These are phyloP conservation scores for Rhypophila decipiens DNA, from an alignment of 495 filamentous ascomycete species.

Conservation along the genomic window DNA sequence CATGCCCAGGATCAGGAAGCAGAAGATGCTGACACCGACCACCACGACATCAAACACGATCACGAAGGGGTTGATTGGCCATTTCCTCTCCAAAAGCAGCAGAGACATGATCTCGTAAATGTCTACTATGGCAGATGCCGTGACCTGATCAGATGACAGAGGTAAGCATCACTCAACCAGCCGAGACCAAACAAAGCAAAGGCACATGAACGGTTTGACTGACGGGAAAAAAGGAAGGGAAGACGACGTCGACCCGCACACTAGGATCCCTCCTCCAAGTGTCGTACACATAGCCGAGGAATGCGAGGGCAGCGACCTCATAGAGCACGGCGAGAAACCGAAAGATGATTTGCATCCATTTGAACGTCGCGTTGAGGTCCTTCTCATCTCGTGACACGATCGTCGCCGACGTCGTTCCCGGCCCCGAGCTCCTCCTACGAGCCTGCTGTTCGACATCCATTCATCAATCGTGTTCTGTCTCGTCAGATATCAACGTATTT, in stretches of 20 bases:
- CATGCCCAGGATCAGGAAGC: constrained; percentile 17
- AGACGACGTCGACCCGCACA: constrained; percentile 17
- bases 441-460: background rate
- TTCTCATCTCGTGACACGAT: background rate
- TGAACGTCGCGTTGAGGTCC: constrained; percentile 4
- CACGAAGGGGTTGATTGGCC: constrained; percentile 17
- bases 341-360: constrained; percentile 7
- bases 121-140: constrained; percentile 7
- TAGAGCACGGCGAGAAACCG: constrained; percentile 10
- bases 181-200: background rate
- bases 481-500: no score
- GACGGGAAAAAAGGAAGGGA: constrained; percentile 24
- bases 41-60: constrained; percentile 14
- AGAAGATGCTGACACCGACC: constrained; percentile 15
- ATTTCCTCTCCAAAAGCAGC: constrained; percentile 6
- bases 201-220: background rate
- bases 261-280: constrained; percentile 11
- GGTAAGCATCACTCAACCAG: background rate
- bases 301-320: constrained; percentile 10
- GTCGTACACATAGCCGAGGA: constrained; percentile 14
- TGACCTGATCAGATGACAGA: constrained; percentile 4
- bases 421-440: no score
- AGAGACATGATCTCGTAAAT: constrained; percentile 17
- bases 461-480: no score
- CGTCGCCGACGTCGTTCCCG: no score